A percentile compares a stretch with the other conserved stretches of the same genome.
These are phyloP conservation scores for Psidium guajava DNA, from an alignment of 345 rosid genomes.

Conservation along the genomic window DNA sequence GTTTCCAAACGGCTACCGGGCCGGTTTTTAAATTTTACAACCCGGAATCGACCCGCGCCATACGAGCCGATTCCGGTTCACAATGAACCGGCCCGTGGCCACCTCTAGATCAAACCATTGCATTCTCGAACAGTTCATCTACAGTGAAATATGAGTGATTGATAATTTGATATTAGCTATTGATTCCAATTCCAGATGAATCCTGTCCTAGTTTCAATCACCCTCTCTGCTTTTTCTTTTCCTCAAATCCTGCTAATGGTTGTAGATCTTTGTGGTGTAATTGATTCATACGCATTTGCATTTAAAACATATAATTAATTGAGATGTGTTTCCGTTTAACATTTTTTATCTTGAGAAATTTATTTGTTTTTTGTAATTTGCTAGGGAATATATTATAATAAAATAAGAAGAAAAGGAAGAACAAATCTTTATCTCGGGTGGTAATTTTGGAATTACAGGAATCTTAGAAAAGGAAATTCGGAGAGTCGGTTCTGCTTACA, in stretches of 20 bases:
- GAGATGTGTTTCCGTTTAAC: background rate
- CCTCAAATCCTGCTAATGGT: background rate
- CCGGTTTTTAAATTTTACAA: too few species aligned
- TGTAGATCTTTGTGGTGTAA: background rate
- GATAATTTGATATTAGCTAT: background rate
- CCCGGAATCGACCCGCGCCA: too few species aligned
- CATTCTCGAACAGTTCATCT: background rate
- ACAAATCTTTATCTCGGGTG: too few species aligned
- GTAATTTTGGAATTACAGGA: background rate
- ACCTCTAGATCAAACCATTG: background rate
- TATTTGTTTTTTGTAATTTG: background rate
- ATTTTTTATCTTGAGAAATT: background rate
- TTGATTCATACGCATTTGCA: background rate
- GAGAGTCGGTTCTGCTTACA: background rate
- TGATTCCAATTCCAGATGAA: background rate
- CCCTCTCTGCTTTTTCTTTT: background rate
- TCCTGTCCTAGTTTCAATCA: background rate
- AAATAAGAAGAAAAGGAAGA: background rate
- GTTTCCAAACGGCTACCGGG: too few species aligned
- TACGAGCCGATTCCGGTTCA: too few species aligned
- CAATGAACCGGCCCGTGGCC: too few species aligned
- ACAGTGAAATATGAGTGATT: background rate
- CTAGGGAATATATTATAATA: background rate
- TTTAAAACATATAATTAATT: background rate
- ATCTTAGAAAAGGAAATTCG: background rate